Percentiles rank a stretch among this genome's conserved stretches.
Conservation (phyloP, 2,329 filamentous ascomycete genomes). For the Colletotrichum karsti region DNA sequence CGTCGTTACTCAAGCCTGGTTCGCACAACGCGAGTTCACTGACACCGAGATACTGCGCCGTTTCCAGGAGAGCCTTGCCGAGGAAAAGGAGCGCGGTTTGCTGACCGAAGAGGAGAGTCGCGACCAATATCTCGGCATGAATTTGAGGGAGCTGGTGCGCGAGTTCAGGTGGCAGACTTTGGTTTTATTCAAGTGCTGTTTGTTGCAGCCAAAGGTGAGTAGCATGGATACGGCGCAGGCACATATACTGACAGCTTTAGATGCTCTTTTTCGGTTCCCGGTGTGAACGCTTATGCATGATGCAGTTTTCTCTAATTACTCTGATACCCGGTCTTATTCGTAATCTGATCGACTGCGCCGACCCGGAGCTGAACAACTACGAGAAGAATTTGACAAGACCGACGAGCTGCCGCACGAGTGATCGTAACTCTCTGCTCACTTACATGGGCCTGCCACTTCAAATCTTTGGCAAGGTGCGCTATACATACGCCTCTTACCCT, state of each 20-base stretch:
- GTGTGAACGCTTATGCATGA: slow-evolving; percentile 96
- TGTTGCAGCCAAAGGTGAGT: slow-evolving; percentile 90
- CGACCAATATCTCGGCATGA: slow-evolving; percentile 90
- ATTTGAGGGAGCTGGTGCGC: slow-evolving; percentile 88
- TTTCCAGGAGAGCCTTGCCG: slow-evolving; percentile 88
- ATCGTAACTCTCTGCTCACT: slow-evolving; percentile 85
- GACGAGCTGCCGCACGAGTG: slow-evolving; percentile 89
- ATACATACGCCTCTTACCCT: not conserved
- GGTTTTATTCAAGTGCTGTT: slow-evolving; percentile 90
- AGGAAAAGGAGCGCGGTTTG: slow-evolving; percentile 66
- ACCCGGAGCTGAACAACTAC: slow-evolving; percentile 89
- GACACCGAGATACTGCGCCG: slow-evolving; percentile 89
- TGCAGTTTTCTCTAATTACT: slow-evolving; percentile 96
- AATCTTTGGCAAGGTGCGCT: slow-evolving; percentile 84
- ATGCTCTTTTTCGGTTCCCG: slow-evolving; percentile 99
- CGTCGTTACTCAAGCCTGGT: slow-evolving; percentile 95
- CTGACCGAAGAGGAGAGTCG: slow-evolving; percentile 74
- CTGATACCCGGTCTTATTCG: slow-evolving; percentile 92
- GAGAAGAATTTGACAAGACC: slow-evolving; percentile 79
- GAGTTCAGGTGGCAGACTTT: slow-evolving; percentile 96
- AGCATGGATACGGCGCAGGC: not conserved
- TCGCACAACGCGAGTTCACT: slow-evolving; percentile 90
- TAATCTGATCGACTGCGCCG: slow-evolving; percentile 92
- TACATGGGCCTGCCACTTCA: slow-evolving; percentile 97
- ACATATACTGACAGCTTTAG: slow-evolving; percentile 51